Evolutionary conservation across 495 filamentous ascomycete species (phyloP), one percentile per base, ranked within the genome.

Genomic region (Collariella sp.): DNA sequence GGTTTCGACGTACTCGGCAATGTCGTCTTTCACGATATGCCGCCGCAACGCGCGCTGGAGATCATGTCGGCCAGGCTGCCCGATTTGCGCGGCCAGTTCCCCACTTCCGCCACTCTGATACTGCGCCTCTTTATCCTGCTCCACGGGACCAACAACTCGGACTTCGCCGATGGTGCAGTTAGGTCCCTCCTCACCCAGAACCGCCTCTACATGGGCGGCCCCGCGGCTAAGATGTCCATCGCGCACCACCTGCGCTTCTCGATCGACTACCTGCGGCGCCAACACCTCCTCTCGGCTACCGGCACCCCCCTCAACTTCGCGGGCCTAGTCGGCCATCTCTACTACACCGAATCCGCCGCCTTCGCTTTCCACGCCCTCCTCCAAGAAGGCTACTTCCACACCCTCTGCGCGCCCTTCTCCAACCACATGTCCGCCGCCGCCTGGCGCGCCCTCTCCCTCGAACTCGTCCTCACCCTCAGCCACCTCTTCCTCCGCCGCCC

Each of bases 1-100:
- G 87, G 87, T 20, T 91, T 91, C 57, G 87, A 91, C 61, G 65
- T 87, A 16, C 73, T 91, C 10, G 87, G 87, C 46, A 91, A 91
- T 63, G 85, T 91, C 5, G 82, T 89, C 5, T 89, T 90, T 68
- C 83, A 85, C 55, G 71, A 74, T 0, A 71, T 88, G 26, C 64
- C 76, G 1, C 55, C 61, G 2, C 67, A 66, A 35, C 84, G 86
- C 52, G 75, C 78, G 0, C 76, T 74, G 42, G 76, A 83, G 6
- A 74, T 90, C 13, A 72, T 89, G 33, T 86, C 84, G 52, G 87
- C 86, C 0, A 74, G 77, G 23, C 73, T 91, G 2, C 87, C 87
- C 5, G 81, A 84, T 40, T 72, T 91, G 1, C 84, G 79, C 39
- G 87, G 87, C 0, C 86, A 90, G 67, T 90, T 91, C 56, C 87